A percentile compares a stretch with the other conserved stretches of the same genome.
Evolutionary conservation across 73 alveolate species (phyloP).

Genomic region (Diophrys sp.): DNA sequence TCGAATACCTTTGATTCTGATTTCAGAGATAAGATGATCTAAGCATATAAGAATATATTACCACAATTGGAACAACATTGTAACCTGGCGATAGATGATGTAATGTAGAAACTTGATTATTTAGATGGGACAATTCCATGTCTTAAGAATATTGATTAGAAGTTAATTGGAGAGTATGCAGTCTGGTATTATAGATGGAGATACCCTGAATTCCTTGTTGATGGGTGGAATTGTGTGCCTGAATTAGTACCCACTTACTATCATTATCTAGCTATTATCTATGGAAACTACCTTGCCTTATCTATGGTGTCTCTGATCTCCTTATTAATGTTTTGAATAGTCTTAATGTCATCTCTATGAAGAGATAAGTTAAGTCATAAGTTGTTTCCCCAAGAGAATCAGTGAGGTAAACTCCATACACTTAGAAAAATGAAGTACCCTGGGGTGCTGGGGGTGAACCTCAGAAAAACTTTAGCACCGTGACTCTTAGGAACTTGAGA

Average conservation of each 20-base stretch:
- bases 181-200: background rate
- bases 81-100: background rate
- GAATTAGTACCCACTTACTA: background rate
- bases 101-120: background rate
- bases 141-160: background rate
- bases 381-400: no score
- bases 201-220: background rate
- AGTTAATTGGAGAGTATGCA: background rate
- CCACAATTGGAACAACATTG: background rate
- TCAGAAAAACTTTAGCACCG: no score
- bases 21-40: background rate
- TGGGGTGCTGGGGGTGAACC: slow-evolving; percentile 1
- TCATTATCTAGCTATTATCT: no score
- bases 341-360: no score
- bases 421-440: no score
- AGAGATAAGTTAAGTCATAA: no score
- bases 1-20: background rate
- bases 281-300: no score
- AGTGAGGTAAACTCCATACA: no score
- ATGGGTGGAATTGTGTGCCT: slow-evolving; percentile 1
- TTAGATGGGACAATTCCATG: background rate
- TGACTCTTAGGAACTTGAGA: no score
- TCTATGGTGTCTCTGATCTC: no score
- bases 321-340: no score
- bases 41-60: background rate